A percentile compares a stretch with the other conserved stretches of the same genome.
Conservation (phyloP, 2,329 filamentous ascomycete genomes). For the Alternaria brassicicola region DNA sequence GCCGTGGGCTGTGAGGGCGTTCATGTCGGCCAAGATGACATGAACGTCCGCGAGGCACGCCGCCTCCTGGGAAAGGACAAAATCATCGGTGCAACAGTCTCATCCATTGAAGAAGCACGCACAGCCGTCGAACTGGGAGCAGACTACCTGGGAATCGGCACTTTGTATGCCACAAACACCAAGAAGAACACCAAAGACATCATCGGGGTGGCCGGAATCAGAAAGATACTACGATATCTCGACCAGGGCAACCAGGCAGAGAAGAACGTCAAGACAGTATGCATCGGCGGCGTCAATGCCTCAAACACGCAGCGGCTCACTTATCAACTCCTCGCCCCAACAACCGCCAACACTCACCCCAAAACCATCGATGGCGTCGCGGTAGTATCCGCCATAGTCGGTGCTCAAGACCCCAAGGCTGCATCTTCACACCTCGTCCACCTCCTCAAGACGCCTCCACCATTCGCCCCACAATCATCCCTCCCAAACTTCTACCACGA, state of each 20-base stretch:
- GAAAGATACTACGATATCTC: conserved; percentile 69
- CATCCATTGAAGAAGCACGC: conserved; percentile 73
- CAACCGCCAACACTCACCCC: conserved; percentile 27
- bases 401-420: conserved; percentile 68
- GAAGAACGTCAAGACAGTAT: conserved; percentile 63
- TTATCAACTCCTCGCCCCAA: conserved; percentile 65
- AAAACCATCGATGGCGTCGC: conserved; percentile 81
- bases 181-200: conserved; percentile 88
- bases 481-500: conserved; percentile 27
- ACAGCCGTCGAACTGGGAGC: conserved; percentile 76
- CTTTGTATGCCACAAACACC: conserved; percentile 79
- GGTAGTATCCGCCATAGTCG: conserved; percentile 87
- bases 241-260: conserved; percentile 43
- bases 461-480: conserved; percentile 30
- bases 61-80: conserved; percentile 73
- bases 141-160: conserved; percentile 89
- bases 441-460: conserved; percentile 55
- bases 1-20: conserved; percentile 89
- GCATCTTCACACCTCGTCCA: conserved; percentile 65
- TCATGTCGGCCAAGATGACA: conserved; percentile 93
- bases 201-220: conserved; percentile 74
- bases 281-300: conserved; percentile 86
- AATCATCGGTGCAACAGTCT: conserved; percentile 90
- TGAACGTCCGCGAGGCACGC: conserved; percentile 72
- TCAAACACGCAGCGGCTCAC: conserved; percentile 76